phyloP scores from a whole-genome alignment of 345 rosid genomes.

The Corchorus olitorius region DNA sequence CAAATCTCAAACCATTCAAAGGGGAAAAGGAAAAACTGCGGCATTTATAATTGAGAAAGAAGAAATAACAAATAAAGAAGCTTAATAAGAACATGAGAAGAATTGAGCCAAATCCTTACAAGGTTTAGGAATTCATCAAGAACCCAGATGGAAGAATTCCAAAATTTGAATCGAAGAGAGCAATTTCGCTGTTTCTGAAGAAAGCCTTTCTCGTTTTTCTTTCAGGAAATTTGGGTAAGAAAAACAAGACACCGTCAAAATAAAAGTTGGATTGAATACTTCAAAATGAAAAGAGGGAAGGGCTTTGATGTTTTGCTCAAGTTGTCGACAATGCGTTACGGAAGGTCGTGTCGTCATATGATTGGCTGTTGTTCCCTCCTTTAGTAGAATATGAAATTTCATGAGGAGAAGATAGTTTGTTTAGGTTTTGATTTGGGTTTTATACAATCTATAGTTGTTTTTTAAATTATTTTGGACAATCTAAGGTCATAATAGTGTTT shows the following conservation, averaged over 20 bases:
- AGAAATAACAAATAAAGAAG: not conserved
- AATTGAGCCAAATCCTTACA: conserved; percentile 36
- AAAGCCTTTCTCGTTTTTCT: not conserved
- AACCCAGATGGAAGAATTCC: conserved; percentile 32
- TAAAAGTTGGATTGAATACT: conserved; percentile 6
- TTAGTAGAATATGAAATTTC: conserved; percentile 41
- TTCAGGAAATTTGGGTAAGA: not conserved
- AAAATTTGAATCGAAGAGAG: conserved; percentile 4
- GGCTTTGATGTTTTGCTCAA: not conserved
- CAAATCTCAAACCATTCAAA: not conserved
- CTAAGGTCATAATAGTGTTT: too few relatives aligned
- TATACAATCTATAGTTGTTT: too few relatives aligned
- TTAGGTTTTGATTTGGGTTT: too few relatives aligned
- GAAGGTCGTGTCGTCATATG: conserved; percentile 53
- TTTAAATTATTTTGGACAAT: too few relatives aligned
- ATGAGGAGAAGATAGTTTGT: conserved; percentile 29
- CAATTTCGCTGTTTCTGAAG: too few relatives aligned
- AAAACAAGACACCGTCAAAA: conserved; percentile 4
- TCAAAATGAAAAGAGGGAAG: conserved; percentile 27
- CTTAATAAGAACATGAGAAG: conserved; percentile 12
- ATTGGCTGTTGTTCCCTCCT: conserved; percentile 44
- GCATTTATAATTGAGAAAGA: conserved; percentile 5
- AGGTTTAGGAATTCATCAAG: conserved; percentile 36
- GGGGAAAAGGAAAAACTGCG: conserved; percentile 7
- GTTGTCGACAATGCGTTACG: conserved; percentile 60